Base-by-base conservation (phyloP, 140 eudicot species). In the Flaveria floridana region DNA sequence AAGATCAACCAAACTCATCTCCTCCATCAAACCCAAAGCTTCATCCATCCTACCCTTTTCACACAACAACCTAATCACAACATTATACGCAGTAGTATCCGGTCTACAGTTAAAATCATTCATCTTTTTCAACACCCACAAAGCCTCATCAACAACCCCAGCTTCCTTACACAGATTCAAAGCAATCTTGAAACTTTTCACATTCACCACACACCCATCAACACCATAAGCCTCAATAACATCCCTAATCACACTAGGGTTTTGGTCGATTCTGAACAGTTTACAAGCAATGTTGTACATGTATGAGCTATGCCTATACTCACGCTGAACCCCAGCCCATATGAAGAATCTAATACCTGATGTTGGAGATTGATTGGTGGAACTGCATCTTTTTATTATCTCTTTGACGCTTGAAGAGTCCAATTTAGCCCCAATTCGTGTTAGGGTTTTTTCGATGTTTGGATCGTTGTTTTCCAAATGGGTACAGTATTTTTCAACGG, bases 121-220 rank as follows among this genome's bases (percentile, higher is more conserved):
- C 97, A 90, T 93, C 76, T 81, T 86, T 82, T 81, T 87, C 82
- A 89, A 76, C 77, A 89, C 96, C 95, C 90, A 86, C 73, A 93
- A 82, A 25, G 78, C 96, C 88, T 85, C 88, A 51, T 88, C 71
- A 5, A 79, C 91, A 82, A 83, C 73, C 79, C 65, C 82, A 80
- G 89, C 97, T 68, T 87, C 90, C 41, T 76, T 80, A 66, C 98
- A 93, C 82, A 93, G 63, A 82, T 80, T 85, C 87, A 93, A 78
- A 62, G 90, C 85, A 48, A 90, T 82, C 70, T 88, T 93, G 51
- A 82, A 88, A 81, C 82, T 81, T 76, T 85, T 88, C 18, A 84
- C 84, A 77, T 83, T 83, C 67, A 84, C 81, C 26, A 67, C 78
- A 78, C 74, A 85, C 3, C 77, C 74, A 71, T 86, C 90, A 26